Evolutionary conservation across 164 flowering plant species (phyloP), one percentile per base, ranked within the genome.

Genomic region (Magnolia kwangsiensis): DNA sequence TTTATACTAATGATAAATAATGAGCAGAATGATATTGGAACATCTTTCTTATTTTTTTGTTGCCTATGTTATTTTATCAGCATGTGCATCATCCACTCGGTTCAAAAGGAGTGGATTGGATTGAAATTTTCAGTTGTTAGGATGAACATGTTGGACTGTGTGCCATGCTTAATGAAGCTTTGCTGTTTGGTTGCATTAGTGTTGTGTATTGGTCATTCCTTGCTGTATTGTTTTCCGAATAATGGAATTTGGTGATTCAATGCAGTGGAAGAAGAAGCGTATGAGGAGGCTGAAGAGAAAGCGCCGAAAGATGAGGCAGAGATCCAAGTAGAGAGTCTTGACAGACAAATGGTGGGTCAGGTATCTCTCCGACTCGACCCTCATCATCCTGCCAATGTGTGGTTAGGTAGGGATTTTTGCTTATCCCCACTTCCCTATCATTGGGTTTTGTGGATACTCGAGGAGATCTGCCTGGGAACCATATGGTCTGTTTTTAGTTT

Each of bases 191-290:
- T 11, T 55, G 61, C 61, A 55, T 55, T 55, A 55, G 3, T 10
- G 61, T 3, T 16, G 18, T 10, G 18, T 55, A 55, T 55, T 55
- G 18, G 61, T 55, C 18, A 10, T 55, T 55, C 61, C 61, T 55
- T 55, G 13, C 61, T 55, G 61, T 1, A 55, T 16, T 10, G 61
- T 16, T 55, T 55, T 55, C 61, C 13, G 13, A 16, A 55, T 55
- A 10, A 16, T 55, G 13, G 61, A 16, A 8, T 11, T 31, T 67
- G 16, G 49, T 27, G 49, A 31, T 67, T 1, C 19, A 69, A 55
- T 79, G 69, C 81, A 82, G 84, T 82, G 84, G 84, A 82, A 82
- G 81, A 82, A 82, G 84, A 82, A 82, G 84, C 84, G 84, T 19
- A 82, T 82, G 84, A 82, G 84, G 81, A 68, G 84, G 69, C 74